Evolutionary conservation across 2,329 filamentous ascomycete species (phyloP).

Genomic region (Thermochaetoides dissita): DNA sequence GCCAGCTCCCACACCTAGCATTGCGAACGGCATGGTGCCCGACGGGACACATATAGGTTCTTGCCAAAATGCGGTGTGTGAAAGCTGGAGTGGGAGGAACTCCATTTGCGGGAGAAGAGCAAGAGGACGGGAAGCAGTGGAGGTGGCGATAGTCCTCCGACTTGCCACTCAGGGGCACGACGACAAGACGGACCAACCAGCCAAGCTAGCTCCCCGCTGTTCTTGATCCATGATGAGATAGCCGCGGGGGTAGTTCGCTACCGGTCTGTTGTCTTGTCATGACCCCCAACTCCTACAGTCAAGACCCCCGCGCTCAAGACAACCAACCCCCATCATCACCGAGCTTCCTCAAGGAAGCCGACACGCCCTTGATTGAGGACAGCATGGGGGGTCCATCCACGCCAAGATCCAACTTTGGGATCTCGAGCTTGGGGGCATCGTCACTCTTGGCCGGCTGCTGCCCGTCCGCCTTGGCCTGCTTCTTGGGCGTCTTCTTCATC

Average conservation of each 20-base stretch:
- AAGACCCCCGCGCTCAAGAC: background rate
- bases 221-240: too few relatives aligned
- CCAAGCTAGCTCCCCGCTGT: too few relatives aligned
- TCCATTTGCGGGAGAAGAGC: background rate
- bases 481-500: slow-evolving; percentile 16
- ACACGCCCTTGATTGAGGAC: background rate
- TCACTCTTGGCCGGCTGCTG: too few relatives aligned
- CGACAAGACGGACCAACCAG: too few relatives aligned
- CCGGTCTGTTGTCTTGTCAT: background rate
- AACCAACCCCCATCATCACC: background rate
- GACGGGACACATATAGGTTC: background rate
- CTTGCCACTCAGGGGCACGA: too few relatives aligned
- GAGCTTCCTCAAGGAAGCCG: background rate
- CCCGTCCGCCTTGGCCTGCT: too few relatives aligned
- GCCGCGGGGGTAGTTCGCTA: background rate
- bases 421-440: slow-evolving; percentile 6
- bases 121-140: background rate
- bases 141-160: too few relatives aligned
- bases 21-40: too few relatives aligned
- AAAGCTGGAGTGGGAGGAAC: too few relatives aligned
- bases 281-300: background rate
- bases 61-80: background rate
- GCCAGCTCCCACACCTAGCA: too few relatives aligned
- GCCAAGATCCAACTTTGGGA: slow-evolving; percentile 7
- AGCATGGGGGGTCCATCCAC: too few relatives aligned